Evolutionary conservation across 306 rosid species (phyloP), one percentile per base, ranked within the genome.

Genomic region (Cicer chorassanicum): DNA sequence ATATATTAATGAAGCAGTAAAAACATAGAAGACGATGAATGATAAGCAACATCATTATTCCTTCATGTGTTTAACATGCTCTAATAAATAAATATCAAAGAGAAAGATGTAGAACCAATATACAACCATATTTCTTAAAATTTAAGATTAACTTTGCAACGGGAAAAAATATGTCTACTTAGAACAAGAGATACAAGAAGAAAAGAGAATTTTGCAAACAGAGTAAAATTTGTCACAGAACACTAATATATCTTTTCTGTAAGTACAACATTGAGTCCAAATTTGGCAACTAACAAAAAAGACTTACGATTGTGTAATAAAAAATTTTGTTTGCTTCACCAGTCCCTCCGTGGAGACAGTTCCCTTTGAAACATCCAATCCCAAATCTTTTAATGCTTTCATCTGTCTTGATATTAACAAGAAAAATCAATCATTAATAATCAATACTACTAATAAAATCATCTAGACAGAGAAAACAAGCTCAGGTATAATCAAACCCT

Each of bases 351-450:
- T 90, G 46, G 82, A 66, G 85, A 94, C 92, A 34, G 88, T 90
- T 82, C 96, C 99, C 86, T 92, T 94, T n/a, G 90, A 83, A 62
- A 92, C 98, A 68, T 87, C 95, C 95, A 94, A 75, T 70, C 98
- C 99, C 89, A 94, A 79, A 73, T 90, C 91, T 73, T 89, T 90
- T 54, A 94, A 78, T 72, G 98, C 96, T 74, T 86, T 94, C 85
- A 94, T 92, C 97, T 94, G 88, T 83, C 77, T 68, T 68, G 79
- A 72, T 64, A 76, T 49, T 69, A 74, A 55, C 66, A 82, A 63
- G 57, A 70, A 80, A 72, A 56, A 68, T 8, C 64, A 76, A 49
- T 46, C 18, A 77, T 63, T 53, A 81, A 63, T 70, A 40, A 68
- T n/a, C 15, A 61, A 44, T 9, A 53, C 7, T 66, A 76, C 51